Evolutionary conservation across 2,329 filamentous ascomycete genomes (phyloP).

Genomic region (Alternaria postmessia): DNA sequence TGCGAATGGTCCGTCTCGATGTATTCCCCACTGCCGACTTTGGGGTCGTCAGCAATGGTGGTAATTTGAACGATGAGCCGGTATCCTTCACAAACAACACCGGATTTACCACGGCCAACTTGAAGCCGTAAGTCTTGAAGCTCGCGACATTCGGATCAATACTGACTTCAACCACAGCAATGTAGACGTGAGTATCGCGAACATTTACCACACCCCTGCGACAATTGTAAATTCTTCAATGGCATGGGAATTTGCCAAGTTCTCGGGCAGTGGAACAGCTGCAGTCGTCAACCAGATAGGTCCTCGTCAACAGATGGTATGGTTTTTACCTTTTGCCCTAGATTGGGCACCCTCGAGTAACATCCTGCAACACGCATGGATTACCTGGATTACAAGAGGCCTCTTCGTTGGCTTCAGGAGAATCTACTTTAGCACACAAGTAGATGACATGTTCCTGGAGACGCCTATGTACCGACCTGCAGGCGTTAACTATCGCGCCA

Average conservation of each 20-base stretch:
- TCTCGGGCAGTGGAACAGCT: conserved; percentile 59
- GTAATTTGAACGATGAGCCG: conserved; percentile 44
- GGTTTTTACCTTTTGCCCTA: conserved; percentile 64
- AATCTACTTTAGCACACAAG: conserved; percentile 64
- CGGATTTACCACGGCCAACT: conserved; percentile 63
- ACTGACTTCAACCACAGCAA: conserved; percentile 29
- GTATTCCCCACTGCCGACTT: conserved; percentile 63
- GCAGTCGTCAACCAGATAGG: conserved; percentile 68
- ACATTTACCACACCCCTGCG: conserved; percentile 67
- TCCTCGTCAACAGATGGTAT: conserved; percentile 68
- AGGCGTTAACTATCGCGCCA: conserved; percentile 60
- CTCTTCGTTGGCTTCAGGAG: conserved; percentile 65
- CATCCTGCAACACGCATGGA: conserved; percentile 69
- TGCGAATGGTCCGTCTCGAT: conserved; percentile 68
- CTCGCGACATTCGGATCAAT: neutral
- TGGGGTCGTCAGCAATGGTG: conserved; percentile 51
- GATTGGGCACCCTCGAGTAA: conserved; percentile 64
- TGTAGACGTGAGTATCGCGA: conserved; percentile 42
- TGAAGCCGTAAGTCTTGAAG: conserved; percentile 53
- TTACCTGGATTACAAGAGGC: conserved; percentile 68
- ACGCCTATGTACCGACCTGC: conserved; percentile 54
- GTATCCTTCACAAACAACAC: conserved; percentile 63
- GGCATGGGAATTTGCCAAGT: conserved; percentile 61
- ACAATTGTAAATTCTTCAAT: conserved; percentile 62
- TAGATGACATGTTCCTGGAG: conserved; percentile 69